A percentile compares a stretch with the other conserved stretches of the same genome.
These are phyloP conservation scores for Lactarius sp. DNA, from an alignment of 768 basidiomycete species.

Conservation along the genomic window DNA sequence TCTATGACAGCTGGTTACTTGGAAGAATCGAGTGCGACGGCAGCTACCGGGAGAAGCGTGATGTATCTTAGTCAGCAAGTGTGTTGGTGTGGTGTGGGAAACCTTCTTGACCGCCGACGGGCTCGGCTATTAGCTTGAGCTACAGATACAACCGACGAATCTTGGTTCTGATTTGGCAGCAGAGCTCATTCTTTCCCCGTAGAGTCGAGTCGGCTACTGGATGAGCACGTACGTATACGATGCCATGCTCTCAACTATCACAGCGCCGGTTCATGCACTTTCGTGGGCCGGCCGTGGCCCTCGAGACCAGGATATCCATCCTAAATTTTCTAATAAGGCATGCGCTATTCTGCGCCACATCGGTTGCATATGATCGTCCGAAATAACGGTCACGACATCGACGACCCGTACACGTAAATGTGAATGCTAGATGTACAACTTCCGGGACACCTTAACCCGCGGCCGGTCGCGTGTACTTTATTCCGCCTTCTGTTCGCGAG, in stretches of 20 bases:
- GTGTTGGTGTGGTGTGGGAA: too few species aligned
- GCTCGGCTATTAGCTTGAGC: too few species aligned
- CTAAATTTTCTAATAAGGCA: neutral
- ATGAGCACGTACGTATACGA: neutral
- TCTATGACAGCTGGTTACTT: neutral
- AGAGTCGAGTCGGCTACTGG: neutral
- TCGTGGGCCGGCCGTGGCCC: neutral
- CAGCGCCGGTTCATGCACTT: neutral
- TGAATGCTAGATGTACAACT: neutral
- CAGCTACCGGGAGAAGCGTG: neutral
- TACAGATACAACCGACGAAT: too few species aligned
- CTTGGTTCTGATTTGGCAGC: neutral
- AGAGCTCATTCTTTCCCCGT: neutral
- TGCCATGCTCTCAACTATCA: neutral
- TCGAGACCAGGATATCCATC: neutral
- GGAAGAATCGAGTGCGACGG: neutral
- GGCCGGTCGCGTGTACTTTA: neutral
- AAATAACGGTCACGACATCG: neutral
- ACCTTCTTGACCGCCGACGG: too few species aligned
- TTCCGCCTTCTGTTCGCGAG: neutral
- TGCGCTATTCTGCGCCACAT: neutral
- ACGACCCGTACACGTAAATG: neutral
- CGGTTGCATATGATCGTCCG: neutral
- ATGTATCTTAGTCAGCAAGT: neutral
- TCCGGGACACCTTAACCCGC: neutral